Evolutionary conservation across 2,329 filamentous ascomycete genomes (phyloP), one percentile per base, ranked within the genome.

Genomic region (Hymenoscyphus fructigenus): DNA sequence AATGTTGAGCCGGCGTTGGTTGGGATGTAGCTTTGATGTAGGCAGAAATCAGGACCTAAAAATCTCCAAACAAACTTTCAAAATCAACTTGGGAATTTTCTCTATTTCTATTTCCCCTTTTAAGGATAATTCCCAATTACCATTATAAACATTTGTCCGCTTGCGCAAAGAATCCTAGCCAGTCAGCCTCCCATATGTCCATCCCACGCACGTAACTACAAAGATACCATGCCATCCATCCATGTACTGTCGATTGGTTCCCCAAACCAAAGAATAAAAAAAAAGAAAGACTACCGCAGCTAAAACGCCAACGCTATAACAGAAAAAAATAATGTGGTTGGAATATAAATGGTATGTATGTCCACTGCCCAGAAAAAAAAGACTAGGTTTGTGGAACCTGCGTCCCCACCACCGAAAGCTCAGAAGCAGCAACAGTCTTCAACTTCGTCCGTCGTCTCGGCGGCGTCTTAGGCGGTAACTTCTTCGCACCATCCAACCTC

Each of bases 381-480:
- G n/a, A n/a, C n/a, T n/a, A n/a, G n/a, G n/a, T n/a, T 12, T 41
- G 36, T 17, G 57, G 9, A 1, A 41, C 38, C 38, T 55, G 23
- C 1, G 26, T 28, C 6, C 28, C 44, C n/a, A 20, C 41, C 4
- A 28, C 36, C 9, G 59, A 7, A 20, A 64, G 61, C n/a, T 44
- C 63, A 5, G 65, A 64, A 12, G 68, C 67, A 14, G 68, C 60
- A 56, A 71, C 69, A n/a, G 60, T 50, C 65, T 75, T 76, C 55
- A 76, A 64, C 57, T 64, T 73, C 15, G 75, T 76, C 55, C 74
- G 67, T 44, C 75, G 69, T 57, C 74, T 69, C 17, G 75, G 75
- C 20, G 75, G 75, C 15, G 74, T 64, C 60, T 75, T 75, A 0
- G 75, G 74, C 7, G 75, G 75, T 28, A 75, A 53, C 60, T 75